phyloP scores from a whole-genome alignment of 2,329 filamentous ascomycete species.

The Ascochyta clinopodiicola region DNA sequence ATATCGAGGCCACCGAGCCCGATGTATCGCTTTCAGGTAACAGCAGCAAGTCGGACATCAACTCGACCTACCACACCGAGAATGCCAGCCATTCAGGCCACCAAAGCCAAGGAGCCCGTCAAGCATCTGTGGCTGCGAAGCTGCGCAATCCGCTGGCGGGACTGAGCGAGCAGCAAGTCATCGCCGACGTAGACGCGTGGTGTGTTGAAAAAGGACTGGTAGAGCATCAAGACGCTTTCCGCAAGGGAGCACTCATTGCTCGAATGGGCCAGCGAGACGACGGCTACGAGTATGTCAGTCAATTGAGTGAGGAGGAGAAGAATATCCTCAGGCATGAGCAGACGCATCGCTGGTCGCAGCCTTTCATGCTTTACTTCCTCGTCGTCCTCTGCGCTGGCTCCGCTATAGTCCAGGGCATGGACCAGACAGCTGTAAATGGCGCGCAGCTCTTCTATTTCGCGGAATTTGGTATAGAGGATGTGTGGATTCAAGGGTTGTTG shows the following conservation, averaged over 20 bases:
- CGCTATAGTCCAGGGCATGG: constrained; percentile 70
- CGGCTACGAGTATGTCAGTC: constrained; percentile 57
- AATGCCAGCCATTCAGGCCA: constrained; percentile 17
- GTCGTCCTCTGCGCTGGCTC: constrained; percentile 71
- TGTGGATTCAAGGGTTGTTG: constrained; percentile 38
- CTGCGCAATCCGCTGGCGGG: constrained; percentile 64
- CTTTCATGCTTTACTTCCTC: constrained; percentile 68
- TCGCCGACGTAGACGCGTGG: constrained; percentile 63
- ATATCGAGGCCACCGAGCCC: constrained; percentile 38
- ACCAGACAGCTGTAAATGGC: constrained; percentile 45
- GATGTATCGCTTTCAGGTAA: constrained; percentile 23
- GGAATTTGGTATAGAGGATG: constrained; percentile 35
- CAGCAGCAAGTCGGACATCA: constrained; percentile 34
- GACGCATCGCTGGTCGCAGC: constrained; percentile 73
- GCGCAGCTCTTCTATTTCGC: constrained; percentile 41
- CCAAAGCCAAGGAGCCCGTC: not conserved
- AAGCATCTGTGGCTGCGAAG: constrained; percentile 31
- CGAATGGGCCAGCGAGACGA: constrained; percentile 54
- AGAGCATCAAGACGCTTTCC: constrained; percentile 57
- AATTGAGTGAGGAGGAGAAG: constrained; percentile 62
- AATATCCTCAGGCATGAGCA: constrained; percentile 65
- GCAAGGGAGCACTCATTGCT: constrained; percentile 60
- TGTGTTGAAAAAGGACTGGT: constrained; percentile 57
- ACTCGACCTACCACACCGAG: constrained; percentile 29
- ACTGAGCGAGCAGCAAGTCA: constrained; percentile 59